Evolutionary conservation across 1,284 basidiomycete species (phyloP), one percentile per base, ranked within the genome.

Genomic region (Cronartium ribicola): DNA sequence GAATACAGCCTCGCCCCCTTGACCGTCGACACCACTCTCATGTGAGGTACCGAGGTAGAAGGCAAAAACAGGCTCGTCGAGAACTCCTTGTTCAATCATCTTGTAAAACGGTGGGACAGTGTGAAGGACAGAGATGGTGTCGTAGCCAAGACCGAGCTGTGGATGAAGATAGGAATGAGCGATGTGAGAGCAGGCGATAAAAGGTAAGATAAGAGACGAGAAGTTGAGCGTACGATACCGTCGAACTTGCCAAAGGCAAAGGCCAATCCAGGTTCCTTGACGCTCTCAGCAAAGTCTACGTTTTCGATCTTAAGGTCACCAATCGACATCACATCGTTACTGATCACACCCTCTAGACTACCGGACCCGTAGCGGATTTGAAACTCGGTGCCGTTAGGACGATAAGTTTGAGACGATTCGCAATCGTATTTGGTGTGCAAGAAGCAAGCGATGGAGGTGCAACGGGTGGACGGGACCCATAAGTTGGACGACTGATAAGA

Each of bases 371-470:
- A 99, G 78, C 89, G 90, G 79, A 99, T 99, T 76, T 89, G 87
- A 81, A 99, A 98, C 13, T 86, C 84, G 75, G 92, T 86, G 36
- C 94, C 96, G 83, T 98, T 99, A 79, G 88, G 86, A 84, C 92
- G 91, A 88, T 96, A 90, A 0, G 94, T 89, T 0, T 88, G 88
- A 0, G 96, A 98, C 0, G 85, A 77, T n/a, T 83, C 81, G 14
- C 90, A 89, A 79, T 98, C 90, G 82, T 98, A 98, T 85, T 97
- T 97, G 80, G 87, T 80, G 81, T 98, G 95, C 62, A 96, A 63
- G 89, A 98, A 98, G 84, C 96, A 99, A 37, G 96, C 94, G 79
- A 99, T 98, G 43, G 92, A 95, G 11, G 88, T 90, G 85, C 96
- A 99, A 78, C 87, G 83, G 43, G 84, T 83, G 79, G 92, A 92